Evolutionary conservation across 2,329 filamentous ascomycete genomes (phyloP), one percentile per base, ranked within the genome.

Genomic region (Exophiala viscosa): DNA sequence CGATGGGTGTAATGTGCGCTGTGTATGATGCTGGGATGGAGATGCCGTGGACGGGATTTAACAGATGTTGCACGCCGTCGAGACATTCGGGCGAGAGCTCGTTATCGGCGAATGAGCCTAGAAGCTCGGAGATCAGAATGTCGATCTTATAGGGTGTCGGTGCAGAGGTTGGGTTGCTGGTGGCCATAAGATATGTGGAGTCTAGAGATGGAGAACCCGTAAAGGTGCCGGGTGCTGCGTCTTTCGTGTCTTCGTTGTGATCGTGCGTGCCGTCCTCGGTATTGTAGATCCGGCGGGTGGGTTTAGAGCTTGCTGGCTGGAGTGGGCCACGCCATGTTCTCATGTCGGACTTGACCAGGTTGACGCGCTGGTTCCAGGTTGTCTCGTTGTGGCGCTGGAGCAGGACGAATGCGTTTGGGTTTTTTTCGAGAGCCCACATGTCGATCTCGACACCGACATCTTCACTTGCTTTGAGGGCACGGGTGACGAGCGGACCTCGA

Each of bases 31-130:
- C 81, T 1, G 93, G 93, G 59, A 99, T 97, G 1, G 90, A 96
- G 62, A 99, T 92, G 33, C 93, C 95, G 64, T 92, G 82, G 1
- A 80, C 78, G 0, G 86, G 79, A 54, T 84, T 80, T n/a, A 99
- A 75, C 39, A 97, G 87, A 64, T 92, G 86, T 67, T 96, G 92
- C 45, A 97, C 91, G 40, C 93, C 93, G 67, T 99, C 93, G 9
- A 99, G 79, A 65, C 93, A 99, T 73, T 99, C 93, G 0, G 93
- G 93, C 0, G 90, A 96, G 8, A 99, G 82, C 71, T 99, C 93
- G 66, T 99, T 99, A 71, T 99, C 93, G 18, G 86, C 93, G 66
- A 97, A 99, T 1, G 91, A 96, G 34, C 90, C 93, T 0, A 99
- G 81, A 0, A 99, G 82, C 70, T 99, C 93, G 2, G 91, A 96